phyloP scores from a whole-genome alignment of 306 rosid genomes.

The Lupinus albus region DNA sequence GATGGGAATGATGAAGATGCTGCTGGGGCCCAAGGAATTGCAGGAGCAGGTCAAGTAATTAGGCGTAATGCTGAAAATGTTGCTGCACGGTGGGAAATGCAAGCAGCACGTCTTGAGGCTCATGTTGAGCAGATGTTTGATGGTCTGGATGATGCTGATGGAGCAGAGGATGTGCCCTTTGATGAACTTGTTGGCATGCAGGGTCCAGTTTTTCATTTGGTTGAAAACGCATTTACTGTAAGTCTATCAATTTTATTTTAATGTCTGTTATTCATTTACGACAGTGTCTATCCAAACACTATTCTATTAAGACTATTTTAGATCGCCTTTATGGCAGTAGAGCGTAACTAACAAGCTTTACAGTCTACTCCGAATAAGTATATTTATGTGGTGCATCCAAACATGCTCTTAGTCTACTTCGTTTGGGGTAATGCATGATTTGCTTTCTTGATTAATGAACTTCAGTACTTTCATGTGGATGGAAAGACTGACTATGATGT shows the following conservation, averaged over 20 bases:
- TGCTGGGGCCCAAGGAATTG: slow-evolving; percentile 84
- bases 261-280: slow-evolving; percentile 7
- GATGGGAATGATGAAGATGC: slow-evolving; percentile 88
- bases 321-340: background rate
- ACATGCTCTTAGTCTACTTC: slow-evolving; percentile 6
- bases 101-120: slow-evolving; percentile 98
- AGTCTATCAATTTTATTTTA: slow-evolving; percentile 39
- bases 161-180: slow-evolving; percentile 99
- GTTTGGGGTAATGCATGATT: slow-evolving; percentile 12
- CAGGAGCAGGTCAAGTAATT: slow-evolving; percentile 88
- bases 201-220: slow-evolving; percentile 99
- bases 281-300: slow-evolving; percentile 6
- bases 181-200: slow-evolving; percentile 99
- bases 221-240: slow-evolving; percentile 98
- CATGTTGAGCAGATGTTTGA: slow-evolving; percentile 99
- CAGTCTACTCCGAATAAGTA: background rate
- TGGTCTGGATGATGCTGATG: slow-evolving; percentile 97
- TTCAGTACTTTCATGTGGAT: slow-evolving; percentile 23
- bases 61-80: slow-evolving; percentile 97
- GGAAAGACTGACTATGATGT: slow-evolving; percentile 5
- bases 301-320: background rate
- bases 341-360: slow-evolving; percentile 4
- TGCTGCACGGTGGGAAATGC: slow-evolving; percentile 98
- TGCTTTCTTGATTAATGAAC: slow-evolving; percentile 5
- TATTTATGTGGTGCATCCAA: background rate